Evolutionary conservation across 257 asterid species (phyloP), one percentile per base, ranked within the genome.

Genomic region (Leptodermis oblonga): DNA sequence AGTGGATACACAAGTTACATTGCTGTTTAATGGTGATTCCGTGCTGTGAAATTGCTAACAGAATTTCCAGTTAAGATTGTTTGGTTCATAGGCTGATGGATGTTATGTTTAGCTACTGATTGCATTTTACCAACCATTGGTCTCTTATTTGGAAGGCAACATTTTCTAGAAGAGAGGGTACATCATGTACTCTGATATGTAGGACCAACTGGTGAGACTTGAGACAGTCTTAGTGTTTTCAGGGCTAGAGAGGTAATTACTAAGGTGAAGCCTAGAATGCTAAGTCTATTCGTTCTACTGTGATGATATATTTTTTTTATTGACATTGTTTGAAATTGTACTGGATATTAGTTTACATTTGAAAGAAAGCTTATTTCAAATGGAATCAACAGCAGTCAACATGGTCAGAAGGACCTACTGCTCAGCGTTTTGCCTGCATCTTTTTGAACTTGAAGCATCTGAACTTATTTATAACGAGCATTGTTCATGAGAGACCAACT

Each of bases 91-190:
- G 58, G 58, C 45, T 66, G 43, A 46, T 2, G n/a, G 58, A 15
- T 49, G 14, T 45, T 20, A n/a, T 66, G 11, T 25, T 62, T 20
- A 48, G 60, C 8, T 66, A 30, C n/a, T 30, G 28, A 26, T 42
- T 42, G 41, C 20, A 65, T 49, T 33, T 67, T 10, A 23, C n/a
- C n/a, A 62, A 62, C 49, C 30, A 31, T 67, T 49, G 34, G 48
- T 20, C 30, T 49, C 2, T 23, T 12, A 18, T n/a, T 13, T 33
- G 31, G 45, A 34, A 7, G 39, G 46, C 51, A 51, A 25, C 42
- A 33, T 51, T 52, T 52, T 8, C 36, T 26, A 67, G 45, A 20
- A n/a, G 25, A 25, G 37, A 23, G 33, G 43, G 49, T 12, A 33
- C 42, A 4, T 34, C 11, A n/a, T 52, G n/a, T 51, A 11, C 17